Base-by-base conservation (phyloP, 2,329 filamentous ascomycete genomes). In the Pseudocercospora fuligena region DNA sequence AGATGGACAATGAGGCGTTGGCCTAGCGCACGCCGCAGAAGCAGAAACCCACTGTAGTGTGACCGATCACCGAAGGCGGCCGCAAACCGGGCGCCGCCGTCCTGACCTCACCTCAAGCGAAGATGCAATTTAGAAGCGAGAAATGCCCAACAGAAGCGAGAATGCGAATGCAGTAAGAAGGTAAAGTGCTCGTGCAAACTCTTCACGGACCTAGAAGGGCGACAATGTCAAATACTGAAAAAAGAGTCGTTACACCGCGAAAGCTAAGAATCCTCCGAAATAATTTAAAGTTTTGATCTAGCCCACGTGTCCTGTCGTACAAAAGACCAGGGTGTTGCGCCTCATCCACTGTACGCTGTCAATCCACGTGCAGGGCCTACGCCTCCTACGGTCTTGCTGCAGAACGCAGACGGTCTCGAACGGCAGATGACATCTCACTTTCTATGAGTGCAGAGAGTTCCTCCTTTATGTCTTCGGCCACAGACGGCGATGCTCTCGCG, bases 391-490 rank as follows among this genome's bases (percentile, higher is more conserved):
- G 8, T 21, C 49, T 19, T 23, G 23, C 23, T 25, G 66, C 60
- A 36, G 62, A 59, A 21, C 56, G 36, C 27, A 69, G 61, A 25
- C 64, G 67, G 54, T 67, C 64, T 69, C 67, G 67, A 67, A 75
- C 73, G 49, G 43, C 58, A 57, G 64, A 46, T 31, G 73, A 73
- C 60, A 65, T 69, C 60, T 75, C 73, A 11, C 65, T 66, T 25
- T 43, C 63, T 27, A 72, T 56, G 27, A 70, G 61, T 36, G 65
- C 66, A 25, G 60, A 57, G 33, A 76, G 63, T 4, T 69, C 66
- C 43, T 53, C 64, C n/a, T 65, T 59, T 58, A 74, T 47, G 49
- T 60, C 69, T n/a, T 54, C 40, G 33, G 49, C 65, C 53, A 72
- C 46, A 51, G 57, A 23, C 19, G 66, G 65, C n/a, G 66, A 71